phyloP scores from a whole-genome alignment of 2,329 filamentous ascomycete genomes.

The Colletotrichum agaves region DNA sequence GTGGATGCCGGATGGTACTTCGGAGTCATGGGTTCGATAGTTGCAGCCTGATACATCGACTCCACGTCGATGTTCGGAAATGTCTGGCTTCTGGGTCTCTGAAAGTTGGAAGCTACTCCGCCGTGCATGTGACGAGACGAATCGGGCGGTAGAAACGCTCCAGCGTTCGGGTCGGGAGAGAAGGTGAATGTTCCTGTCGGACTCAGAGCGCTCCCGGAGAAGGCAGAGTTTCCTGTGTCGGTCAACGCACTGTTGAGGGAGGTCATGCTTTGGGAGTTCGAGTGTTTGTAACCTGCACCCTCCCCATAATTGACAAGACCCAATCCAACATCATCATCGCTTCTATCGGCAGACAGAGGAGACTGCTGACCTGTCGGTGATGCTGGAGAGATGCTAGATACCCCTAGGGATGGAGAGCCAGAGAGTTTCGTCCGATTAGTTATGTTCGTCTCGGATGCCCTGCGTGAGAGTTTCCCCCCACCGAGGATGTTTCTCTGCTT shows the following conservation, averaged over 20 bases:
- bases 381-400: conserved; percentile 73
- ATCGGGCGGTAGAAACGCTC: conserved; percentile 66
- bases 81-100: conserved; percentile 86
- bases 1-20: conserved; percentile 60
- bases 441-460: conserved; percentile 76
- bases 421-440: conserved; percentile 71
- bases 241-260: conserved; percentile 76
- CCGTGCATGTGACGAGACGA: conserved; percentile 49
- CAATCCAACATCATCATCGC: conserved; percentile 73
- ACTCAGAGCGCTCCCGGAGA: conserved; percentile 77
- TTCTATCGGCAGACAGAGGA: conserved; percentile 75
- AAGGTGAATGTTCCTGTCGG: conserved; percentile 80
- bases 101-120: conserved; percentile 62
- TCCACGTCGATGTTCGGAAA: conserved; percentile 79
- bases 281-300: conserved; percentile 63
- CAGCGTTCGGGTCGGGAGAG: conserved; percentile 77
- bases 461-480: conserved; percentile 60
- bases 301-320: conserved; percentile 70
- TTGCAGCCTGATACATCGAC: conserved; percentile 58
- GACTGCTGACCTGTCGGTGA: conserved; percentile 76
- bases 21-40: conserved; percentile 59
- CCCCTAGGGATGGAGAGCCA: conserved; percentile 64
- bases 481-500: conserved; percentile 81
- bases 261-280: conserved; percentile 73
- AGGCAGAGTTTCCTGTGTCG: conserved; percentile 71